Conservation (phyloP, 2,329 filamentous ascomycete species). For the Cladosporium sp. region DNA sequence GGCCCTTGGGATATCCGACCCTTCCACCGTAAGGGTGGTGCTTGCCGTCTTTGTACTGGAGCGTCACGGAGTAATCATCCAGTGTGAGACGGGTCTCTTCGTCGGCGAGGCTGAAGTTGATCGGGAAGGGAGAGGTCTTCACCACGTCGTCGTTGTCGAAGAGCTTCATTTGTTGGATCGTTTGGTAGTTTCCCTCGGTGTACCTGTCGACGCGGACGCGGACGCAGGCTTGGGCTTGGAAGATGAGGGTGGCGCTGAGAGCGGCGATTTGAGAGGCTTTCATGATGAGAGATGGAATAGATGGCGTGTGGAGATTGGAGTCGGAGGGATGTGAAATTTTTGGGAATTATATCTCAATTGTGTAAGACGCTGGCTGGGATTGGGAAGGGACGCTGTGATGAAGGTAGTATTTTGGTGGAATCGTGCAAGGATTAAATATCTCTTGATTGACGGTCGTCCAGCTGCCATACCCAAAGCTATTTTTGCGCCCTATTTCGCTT, state of each 20-base stretch:
- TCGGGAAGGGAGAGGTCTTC: not conserved
- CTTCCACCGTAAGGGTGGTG: not conserved
- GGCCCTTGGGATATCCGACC: not conserved
- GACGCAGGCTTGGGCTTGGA: not conserved
- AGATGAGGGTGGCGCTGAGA: not conserved
- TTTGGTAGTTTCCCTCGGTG: not conserved
- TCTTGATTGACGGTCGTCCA: not conserved
- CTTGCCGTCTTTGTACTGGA: not conserved
- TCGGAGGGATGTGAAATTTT: not conserved
- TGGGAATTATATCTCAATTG: not conserved
- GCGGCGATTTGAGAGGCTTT: not conserved
- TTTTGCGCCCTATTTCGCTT: not conserved
- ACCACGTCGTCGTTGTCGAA: not conserved
- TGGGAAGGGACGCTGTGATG: no score
- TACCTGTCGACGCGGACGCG: constrained; percentile 1
- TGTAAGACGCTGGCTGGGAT: not conserved
- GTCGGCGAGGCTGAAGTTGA: not conserved
- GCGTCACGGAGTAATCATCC: not conserved
- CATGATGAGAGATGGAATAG: not conserved
- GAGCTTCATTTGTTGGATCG: not conserved
- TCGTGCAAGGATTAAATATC: not conserved
- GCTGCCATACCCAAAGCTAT: not conserved
- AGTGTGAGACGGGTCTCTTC: not conserved
- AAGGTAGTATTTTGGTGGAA: not conserved
- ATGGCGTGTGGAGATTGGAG: not conserved